Evolutionary conservation across 129 eudicot species (phyloP).

Genomic region (Silybum marianum): DNA sequence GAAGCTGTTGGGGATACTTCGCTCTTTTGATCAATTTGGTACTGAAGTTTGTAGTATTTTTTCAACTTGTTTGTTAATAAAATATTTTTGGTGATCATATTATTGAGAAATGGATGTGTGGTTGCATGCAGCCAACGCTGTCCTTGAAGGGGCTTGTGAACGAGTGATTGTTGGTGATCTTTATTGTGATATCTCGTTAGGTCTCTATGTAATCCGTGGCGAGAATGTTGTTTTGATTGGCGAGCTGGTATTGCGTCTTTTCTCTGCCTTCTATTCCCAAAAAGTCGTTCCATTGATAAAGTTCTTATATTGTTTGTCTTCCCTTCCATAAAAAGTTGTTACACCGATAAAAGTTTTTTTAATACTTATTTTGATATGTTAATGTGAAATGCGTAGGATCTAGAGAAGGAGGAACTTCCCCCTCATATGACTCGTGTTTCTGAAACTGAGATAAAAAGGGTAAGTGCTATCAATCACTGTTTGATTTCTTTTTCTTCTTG

Average conservation of each 20-base stretch:
- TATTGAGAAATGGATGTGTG: slow-evolving; percentile 10
- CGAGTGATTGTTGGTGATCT: slow-evolving; percentile 44
- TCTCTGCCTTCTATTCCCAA: background rate
- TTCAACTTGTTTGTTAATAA: background rate
- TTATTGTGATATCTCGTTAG: slow-evolving; percentile 37
- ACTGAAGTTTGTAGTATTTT: slow-evolving; percentile 7
- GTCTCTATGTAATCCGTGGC: slow-evolving; percentile 45
- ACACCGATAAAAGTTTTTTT: background rate
- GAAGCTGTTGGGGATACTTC: slow-evolving; percentile 50
- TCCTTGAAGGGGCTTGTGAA: slow-evolving; percentile 44
- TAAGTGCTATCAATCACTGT: slow-evolving; percentile 3
- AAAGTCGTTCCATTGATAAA: background rate
- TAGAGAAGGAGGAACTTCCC: slow-evolving; percentile 37
- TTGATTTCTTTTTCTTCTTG: background rate
- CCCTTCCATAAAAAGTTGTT: background rate
- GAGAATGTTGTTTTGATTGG: slow-evolving; percentile 41
- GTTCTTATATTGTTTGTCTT: slow-evolving; percentile 1
- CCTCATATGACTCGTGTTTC: slow-evolving; percentile 42
- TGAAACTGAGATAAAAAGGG: slow-evolving; percentile 41
- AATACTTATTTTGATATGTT: background rate
- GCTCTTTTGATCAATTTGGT: slow-evolving; percentile 63
- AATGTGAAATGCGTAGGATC: slow-evolving; percentile 22
- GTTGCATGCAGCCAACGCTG: slow-evolving; percentile 38
- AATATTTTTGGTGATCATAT: background rate
- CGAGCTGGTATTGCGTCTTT: slow-evolving; percentile 34